phyloP scores from a whole-genome alignment of 2,329 filamentous ascomycete genomes.

The Arthrobotrys entomopaga region DNA sequence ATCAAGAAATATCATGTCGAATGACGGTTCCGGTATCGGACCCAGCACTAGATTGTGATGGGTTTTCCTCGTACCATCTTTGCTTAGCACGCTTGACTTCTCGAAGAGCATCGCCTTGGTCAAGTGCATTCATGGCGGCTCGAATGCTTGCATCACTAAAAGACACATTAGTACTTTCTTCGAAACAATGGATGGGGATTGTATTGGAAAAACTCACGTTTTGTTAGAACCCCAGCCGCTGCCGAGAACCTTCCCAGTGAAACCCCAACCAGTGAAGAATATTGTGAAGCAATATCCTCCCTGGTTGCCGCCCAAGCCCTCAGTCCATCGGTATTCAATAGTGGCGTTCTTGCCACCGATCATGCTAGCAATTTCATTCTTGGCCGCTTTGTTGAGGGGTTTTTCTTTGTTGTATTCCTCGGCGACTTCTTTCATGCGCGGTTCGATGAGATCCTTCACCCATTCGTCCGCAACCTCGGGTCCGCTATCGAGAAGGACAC shows the following conservation, averaged over 20 bases:
- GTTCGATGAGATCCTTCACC: slow-evolving; percentile 57
- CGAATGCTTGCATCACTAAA: slow-evolving; percentile 57
- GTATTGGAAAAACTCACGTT: slow-evolving; percentile 55
- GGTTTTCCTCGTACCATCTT: slow-evolving; percentile 51
- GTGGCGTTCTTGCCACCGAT: slow-evolving; percentile 55
- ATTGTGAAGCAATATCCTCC: slow-evolving; percentile 57
- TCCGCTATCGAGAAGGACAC: slow-evolving; percentile 56
- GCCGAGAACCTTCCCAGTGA: slow-evolving; percentile 55
- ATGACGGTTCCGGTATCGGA: slow-evolving; percentile 33
- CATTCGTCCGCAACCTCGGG: slow-evolving; percentile 55
- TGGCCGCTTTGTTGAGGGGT: slow-evolving; percentile 58
- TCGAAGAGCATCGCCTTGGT: slow-evolving; percentile 47
- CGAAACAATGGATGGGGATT: slow-evolving; percentile 1
- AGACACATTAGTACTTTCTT: slow-evolving; percentile 1
- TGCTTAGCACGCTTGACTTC: slow-evolving; percentile 51
- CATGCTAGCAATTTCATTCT: slow-evolving; percentile 55
- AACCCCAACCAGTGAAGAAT: slow-evolving; percentile 58
- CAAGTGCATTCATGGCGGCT: slow-evolving; percentile 59
- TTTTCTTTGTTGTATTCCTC: slow-evolving; percentile 51
- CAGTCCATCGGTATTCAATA: slow-evolving; percentile 57
- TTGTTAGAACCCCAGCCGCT: slow-evolving; percentile 58
- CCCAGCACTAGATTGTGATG: background rate
- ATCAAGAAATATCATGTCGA: slow-evolving; percentile 30
- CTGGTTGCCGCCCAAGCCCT: slow-evolving; percentile 58
- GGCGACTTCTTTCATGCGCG: slow-evolving; percentile 56